Conservation (phyloP, 805 yeast species). For the Lipomyces anomalus region DNA sequence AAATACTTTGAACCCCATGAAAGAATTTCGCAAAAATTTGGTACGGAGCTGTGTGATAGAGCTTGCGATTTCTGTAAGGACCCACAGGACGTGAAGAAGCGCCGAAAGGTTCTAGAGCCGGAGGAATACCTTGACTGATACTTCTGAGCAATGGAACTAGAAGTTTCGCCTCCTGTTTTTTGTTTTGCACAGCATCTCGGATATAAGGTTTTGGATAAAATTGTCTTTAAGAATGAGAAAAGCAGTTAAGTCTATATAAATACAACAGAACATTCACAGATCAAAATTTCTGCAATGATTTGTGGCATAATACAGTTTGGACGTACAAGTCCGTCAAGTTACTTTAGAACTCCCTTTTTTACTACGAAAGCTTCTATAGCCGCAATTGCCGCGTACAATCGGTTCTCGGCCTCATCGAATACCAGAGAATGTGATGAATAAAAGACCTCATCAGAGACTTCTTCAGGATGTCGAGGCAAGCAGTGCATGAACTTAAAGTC, state of each 20-base stretch:
- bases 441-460: constrained; percentile 89
- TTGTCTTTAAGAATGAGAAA: too few relatives aligned
- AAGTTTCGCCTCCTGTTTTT: too few relatives aligned
- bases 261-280: too few relatives aligned
- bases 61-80: neutral
- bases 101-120: neutral
- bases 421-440: constrained; percentile 79
- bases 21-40: neutral
- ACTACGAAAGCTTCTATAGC: constrained; percentile 84
- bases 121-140: too few relatives aligned
- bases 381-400: constrained; percentile 94
- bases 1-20: neutral
- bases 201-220: too few relatives aligned
- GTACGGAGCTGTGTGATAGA: neutral
- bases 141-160: too few relatives aligned
- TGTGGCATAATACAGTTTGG: neutral
- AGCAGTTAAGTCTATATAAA: too few relatives aligned
- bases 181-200: too few relatives aligned
- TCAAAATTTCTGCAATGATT: too few relatives aligned
- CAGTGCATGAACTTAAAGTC: constrained; percentile 96
- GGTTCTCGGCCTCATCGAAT: constrained; percentile 92
- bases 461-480: constrained; percentile 91
- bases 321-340: neutral
- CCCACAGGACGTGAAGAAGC: neutral
- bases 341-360: constrained; percentile 34